Base-by-base conservation (phyloP, 805 yeast genomes). In the Millerozyma acaciae region DNA sequence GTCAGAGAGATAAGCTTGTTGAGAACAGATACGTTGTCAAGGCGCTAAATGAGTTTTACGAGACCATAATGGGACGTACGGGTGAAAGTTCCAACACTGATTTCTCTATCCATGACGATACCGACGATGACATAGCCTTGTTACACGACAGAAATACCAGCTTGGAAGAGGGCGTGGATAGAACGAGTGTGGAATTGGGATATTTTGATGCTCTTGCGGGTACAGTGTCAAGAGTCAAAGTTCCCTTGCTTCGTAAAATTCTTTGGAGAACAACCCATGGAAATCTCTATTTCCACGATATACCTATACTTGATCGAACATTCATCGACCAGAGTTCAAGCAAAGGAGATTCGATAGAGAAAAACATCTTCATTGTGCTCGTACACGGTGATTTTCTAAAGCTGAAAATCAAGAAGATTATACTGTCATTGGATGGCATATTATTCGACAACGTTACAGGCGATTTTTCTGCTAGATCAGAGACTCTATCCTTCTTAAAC, bases 251-350 rank as follows among this genome's bases (percentile, higher is more conserved):
- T 32, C 47, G 71, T 28, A 61, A 58, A 16, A 62, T 66, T 21
- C 46, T 66, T 26, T 66, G 71, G 71, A 54, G 73, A 41, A 57
- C 69, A 1, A 50, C 63, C 21, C 46, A 70, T 35, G 73, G 73
- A 15, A 66, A 66, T 43, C 50, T 65, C 29, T 65, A 44, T 39
- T 64, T 66, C 41, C 57, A 60, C 40, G 71, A 65, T 34, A 47
- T 55, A n/a, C 61, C 62, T 4, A 59, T 66, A 12, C 44, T 42
- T 8, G 50, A 45, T 4, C 51, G 51, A 17, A 43, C 46, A 23
- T 37, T 41, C 24, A 36, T 48, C 7, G 34, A 44, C 17, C 17
- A 22, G 16, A 37, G 34, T 17, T 26, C 32, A 4, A 42, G 43
- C 14, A 31, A 34, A 12, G 30, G 45, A 9, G 51, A 45, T 20